These are phyloP conservation scores for Erodium texanum DNA, from an alignment of 441 rosid genomes.

Conservation along the genomic window DNA sequence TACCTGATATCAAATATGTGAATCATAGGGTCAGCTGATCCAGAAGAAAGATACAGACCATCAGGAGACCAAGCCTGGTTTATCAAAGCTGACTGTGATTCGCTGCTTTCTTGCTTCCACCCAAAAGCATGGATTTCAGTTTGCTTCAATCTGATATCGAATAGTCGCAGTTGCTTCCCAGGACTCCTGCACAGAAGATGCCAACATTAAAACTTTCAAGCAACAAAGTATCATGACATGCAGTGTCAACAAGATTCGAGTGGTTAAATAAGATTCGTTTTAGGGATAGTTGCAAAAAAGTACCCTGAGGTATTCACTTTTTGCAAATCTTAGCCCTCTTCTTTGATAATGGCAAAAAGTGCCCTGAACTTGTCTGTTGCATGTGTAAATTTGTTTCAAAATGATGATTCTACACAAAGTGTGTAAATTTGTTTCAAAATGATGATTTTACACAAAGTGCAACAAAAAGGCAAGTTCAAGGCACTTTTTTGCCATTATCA, in stretches of 20 bases:
- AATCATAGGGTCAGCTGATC: slow-evolving; percentile 81
- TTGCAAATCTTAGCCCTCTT: no score
- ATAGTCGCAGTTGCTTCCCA: slow-evolving; percentile 66
- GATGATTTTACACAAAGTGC: no score
- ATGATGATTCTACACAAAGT: no score
- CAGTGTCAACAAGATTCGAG: neutral
- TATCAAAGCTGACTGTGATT: slow-evolving; percentile 79
- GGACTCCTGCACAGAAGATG: slow-evolving; percentile 43
- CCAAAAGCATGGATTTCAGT: slow-evolving; percentile 81
- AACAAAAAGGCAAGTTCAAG: no score
- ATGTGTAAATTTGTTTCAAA: no score
- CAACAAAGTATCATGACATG: neutral
- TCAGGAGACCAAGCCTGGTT: slow-evolving; percentile 95
- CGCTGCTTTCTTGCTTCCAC: slow-evolving; percentile 94
- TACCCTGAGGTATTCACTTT: no score
- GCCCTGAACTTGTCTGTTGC: no score
- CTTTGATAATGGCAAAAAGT: no score
- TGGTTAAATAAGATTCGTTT: neutral
- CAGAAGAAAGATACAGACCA: slow-evolving; percentile 68
- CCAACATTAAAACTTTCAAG: neutral
- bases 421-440: no score
- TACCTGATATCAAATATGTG: slow-evolving; percentile 84
- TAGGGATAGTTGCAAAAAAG: no score
- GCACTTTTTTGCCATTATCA: no score
- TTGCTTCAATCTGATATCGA: slow-evolving; percentile 64